Evolutionary conservation across 108 stramenopile species (phyloP), one percentile per base, ranked within the genome.

Genomic region (Nitzschia sp.): DNA sequence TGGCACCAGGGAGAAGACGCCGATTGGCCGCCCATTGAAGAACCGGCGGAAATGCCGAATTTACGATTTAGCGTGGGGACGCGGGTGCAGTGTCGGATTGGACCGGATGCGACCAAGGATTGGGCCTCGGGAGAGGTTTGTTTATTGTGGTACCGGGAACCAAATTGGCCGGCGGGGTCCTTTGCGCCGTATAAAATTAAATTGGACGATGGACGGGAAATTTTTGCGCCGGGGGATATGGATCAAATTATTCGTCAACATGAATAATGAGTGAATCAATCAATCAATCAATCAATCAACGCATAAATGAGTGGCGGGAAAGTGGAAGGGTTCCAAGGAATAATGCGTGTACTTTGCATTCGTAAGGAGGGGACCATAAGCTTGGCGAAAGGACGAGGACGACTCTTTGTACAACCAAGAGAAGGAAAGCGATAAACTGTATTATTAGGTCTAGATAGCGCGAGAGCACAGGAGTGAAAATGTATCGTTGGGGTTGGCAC

Each of bases 171-270:
- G 29, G 75, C 76, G 30, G 88, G 85, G 65, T 76, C 79, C 23
- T 87, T 88, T 76, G 96, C 92, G n/a, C 96, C 96, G 0, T 97
- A 97, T 76, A 92, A 97, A 71, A 84, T 97, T 62, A 74, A 79
- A 56, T 72, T 95, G 54, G 91, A 93, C 50, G 93, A 95, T 79
- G 96, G 96, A 6, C 57, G 94, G 26, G 73, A 88, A 55, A 95
- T 97, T 63, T 97, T 94, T 81, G 96, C 94, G 36, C 94, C 94
- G 19, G 87, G 76, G 46, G 94, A 95, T 68, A 81, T 92, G 60
- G 87, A 89, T 69, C 83, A 86, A 63, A 79, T 95, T 31, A 95
- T 95, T 61, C 60, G 60, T 34, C 13, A 21, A 41, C 38, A n/a
- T 41, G 38, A 11, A 41, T 6, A 41, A 11, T 11, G 6, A 11